Evolutionary conservation across 2,329 filamentous ascomycete species (phyloP), one percentile per base, ranked within the genome.

Genomic region (Colletotrichum cordylinicola): DNA sequence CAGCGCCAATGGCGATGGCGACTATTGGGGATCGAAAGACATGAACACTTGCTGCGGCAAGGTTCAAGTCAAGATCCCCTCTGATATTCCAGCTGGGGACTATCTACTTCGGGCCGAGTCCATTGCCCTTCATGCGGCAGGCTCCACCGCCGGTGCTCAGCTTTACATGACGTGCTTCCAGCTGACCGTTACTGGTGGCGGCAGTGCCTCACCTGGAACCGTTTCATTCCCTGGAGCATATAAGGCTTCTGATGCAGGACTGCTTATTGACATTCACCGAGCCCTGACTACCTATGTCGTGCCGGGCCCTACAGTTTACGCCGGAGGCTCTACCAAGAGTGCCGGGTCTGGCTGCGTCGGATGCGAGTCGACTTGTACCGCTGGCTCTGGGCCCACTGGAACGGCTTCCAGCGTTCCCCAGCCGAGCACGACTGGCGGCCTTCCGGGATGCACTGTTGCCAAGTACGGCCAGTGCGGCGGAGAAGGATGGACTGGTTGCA

Each of bases 51-150:
- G 70, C 65, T 78, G 76, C 39, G 74, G 76, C 21, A 69, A 68
- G 15, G 67, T 77, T 21, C 55, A 68, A 16, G 39, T 78, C 27
- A 67, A 66, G 56, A 87, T 91, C 69, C 89, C 89, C 9, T 74
- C 80, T 6, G 84, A 85, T 71, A 84, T 91, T 55, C 85, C 85
- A 15, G 79, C 87, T 8, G 90, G 90, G 48, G 86, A 90, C 79
- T 91, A 91, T 80, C 87, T 91, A 56, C 83, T 90, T 31, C 86
- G 89, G 67, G 87, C 89, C 78, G 89, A 91, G 82, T 84, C 89
- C 72, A 87, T 91, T 74, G 89, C 88, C 31, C 86, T 91, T 5
- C 89, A 91, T 82, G 81, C 80, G 7, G 85, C 84, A 43, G 74
- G 77, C 29, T 83, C 80, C 76, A 81, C 80, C 69, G 80, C 81